These are phyloP conservation scores for Fusarium penzigii DNA, from an alignment of 2,329 filamentous ascomycete species.

Conservation along the genomic window DNA sequence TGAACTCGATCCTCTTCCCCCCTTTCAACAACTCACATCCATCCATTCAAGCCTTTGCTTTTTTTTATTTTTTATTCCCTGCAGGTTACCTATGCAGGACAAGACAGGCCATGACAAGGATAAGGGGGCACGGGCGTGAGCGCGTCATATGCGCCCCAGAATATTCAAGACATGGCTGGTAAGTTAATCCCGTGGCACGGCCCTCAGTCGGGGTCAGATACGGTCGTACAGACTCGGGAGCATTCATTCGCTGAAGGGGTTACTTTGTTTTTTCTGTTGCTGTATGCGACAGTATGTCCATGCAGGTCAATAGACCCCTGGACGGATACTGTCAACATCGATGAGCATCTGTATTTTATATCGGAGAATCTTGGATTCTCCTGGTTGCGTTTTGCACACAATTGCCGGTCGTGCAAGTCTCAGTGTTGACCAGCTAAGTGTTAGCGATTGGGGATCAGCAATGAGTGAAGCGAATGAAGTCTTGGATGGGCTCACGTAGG, in stretches of 20 bases:
- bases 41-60: slow-evolving; percentile 18
- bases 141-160: slow-evolving; percentile 32
- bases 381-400: too few relatives aligned
- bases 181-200: slow-evolving; percentile 19
- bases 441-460: too few relatives aligned
- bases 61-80: slow-evolving; percentile 6
- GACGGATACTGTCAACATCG: too few relatives aligned
- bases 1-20: slow-evolving; percentile 10
- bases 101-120: slow-evolving; percentile 1
- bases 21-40: slow-evolving; percentile 18
- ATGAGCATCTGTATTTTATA: too few relatives aligned
- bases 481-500: too few relatives aligned
- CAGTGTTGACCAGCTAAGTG: too few relatives aligned
- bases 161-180: slow-evolving; percentile 16
- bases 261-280: slow-evolving; percentile 11
- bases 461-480: too few relatives aligned
- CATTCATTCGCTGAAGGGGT: slow-evolving; percentile 13
- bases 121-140: slow-evolving; percentile 26
- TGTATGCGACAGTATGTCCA: too few relatives aligned
- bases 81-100: slow-evolving; percentile 17
- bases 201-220: slow-evolving; percentile 19
- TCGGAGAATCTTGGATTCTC: too few relatives aligned
- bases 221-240: slow-evolving; percentile 21
- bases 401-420: too few relatives aligned
- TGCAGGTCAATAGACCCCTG: too few relatives aligned